phyloP scores from a whole-genome alignment of 129 eudicot genomes.

The Helianthus tuberosus region DNA sequence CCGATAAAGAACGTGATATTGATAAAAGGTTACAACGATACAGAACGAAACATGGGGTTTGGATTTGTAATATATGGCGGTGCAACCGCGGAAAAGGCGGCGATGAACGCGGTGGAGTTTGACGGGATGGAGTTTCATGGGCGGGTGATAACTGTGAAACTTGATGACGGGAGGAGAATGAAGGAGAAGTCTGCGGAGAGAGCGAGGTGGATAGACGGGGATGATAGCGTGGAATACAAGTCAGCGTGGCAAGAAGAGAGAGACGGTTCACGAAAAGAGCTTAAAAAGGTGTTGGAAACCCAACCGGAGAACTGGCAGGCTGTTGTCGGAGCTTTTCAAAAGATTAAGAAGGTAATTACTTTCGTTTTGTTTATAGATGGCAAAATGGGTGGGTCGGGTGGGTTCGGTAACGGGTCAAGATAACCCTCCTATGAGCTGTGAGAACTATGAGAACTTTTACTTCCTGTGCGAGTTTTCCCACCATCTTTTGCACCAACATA shows the following conservation, averaged over 20 bases:
- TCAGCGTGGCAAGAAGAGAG: conserved; percentile 88
- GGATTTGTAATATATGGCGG: conserved; percentile 84
- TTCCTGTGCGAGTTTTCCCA: no score
- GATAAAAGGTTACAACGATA: conserved; percentile 71
- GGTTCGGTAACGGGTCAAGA: not conserved
- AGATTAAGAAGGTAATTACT: conserved; percentile 73
- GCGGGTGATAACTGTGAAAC: conserved; percentile 74
- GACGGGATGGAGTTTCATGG: conserved; percentile 98
- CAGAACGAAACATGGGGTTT: conserved; percentile 79
- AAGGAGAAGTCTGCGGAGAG: conserved; percentile 58
- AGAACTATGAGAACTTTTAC: no score
- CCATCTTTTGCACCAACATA: no score
- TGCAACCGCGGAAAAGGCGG: conserved; percentile 60
- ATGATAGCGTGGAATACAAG: conserved; percentile 47
- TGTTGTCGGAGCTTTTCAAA: conserved; percentile 76
- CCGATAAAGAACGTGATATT: conserved; percentile 72
- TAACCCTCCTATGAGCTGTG: no score
- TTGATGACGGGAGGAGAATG: conserved; percentile 84
- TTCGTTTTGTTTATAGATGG: conserved; percentile 11
- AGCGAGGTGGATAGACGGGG: conserved; percentile 72
- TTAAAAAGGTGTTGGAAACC: conserved; percentile 63
- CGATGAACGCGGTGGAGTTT: conserved; percentile 86
- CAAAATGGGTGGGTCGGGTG: not conserved
- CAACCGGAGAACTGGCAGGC: conserved; percentile 95
- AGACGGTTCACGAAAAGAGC: conserved; percentile 55